Base-by-base conservation (phyloP, 2,329 filamentous ascomycete species). In the Penicillium decumbens region DNA sequence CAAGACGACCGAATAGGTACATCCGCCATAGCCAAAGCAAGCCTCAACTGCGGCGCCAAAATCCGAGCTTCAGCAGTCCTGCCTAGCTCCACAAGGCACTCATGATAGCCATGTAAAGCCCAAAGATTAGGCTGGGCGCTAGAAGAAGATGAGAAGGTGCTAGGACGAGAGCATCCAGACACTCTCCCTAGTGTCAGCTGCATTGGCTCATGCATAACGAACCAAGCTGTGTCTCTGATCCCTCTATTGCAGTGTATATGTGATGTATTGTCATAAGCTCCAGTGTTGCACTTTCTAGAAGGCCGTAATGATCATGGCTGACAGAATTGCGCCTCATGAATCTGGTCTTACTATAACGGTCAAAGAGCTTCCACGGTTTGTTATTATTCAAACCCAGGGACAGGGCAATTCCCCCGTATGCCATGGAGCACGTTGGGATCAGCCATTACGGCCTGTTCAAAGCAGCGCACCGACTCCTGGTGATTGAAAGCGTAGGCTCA, bases 361-460 rank as follows among this genome's bases (percentile, higher is more conserved):
- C 84, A 55, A 89, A 89, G 12, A 81, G 74, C 18, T 80, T 77
- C 87, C 87, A 90, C 0, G 85, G 82, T 61, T 89, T 89, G 71
- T 90, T 88, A 67, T 87, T 84, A 61, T 90, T 89, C 2, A 87
- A 87, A 0, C 87, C 87, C 0, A 87, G 69, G 1, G 83, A 75
- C 62, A 86, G 89, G 0, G 87, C 68, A 12, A 70, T 54, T 2
- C 69, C 69, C 69, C 69, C 71, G 46, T 69, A 69, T 24, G 61
- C 68, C 62, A 72, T 68, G 4, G 67, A 61, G 42, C 67, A 72
- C 15, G 51, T 43, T 1, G 63, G 63, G 60, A 47, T 72, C 70
- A 24, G 59, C 43, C 1, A 57, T 39, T 28, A 67, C 64, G 6
- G 60, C 63, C 15, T 61, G 62, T 46, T 64, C 53, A 49, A 72